Conservation (phyloP, 495 filamentous ascomycete species). For the Penicillium egyptiacum region DNA sequence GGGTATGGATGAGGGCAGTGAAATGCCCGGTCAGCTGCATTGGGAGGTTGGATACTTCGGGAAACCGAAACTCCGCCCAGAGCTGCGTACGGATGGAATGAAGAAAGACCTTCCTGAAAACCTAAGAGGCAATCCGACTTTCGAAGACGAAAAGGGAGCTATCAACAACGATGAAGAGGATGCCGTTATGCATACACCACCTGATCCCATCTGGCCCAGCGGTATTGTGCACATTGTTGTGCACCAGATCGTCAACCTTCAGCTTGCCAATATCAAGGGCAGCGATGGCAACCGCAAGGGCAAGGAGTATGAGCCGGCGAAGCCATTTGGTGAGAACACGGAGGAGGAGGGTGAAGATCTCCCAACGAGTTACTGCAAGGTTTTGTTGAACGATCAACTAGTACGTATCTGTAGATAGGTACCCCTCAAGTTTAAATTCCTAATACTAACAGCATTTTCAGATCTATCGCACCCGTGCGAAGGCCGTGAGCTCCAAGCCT, state of each 20-base stretch:
- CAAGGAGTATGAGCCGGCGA: constrained; percentile 86
- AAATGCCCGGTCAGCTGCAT: constrained; percentile 89
- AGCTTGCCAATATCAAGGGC: constrained; percentile 73
- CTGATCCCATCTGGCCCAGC: constrained; percentile 90
- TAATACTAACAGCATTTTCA: constrained; percentile 19
- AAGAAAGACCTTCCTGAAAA: constrained; percentile 70
- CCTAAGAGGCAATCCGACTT: constrained; percentile 68
- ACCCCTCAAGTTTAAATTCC: background rate
- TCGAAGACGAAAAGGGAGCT: constrained; percentile 88
- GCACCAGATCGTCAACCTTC: constrained; percentile 93
- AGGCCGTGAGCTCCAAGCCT: constrained; percentile 87
- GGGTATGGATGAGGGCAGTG: constrained; percentile 76
- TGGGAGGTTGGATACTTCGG: constrained; percentile 96
- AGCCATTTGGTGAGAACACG: constrained; percentile 76
- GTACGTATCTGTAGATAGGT: constrained; percentile 34
- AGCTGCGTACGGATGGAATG: constrained; percentile 82
- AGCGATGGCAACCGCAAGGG: constrained; percentile 64
- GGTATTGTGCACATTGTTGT: constrained; percentile 81
- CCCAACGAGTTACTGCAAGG: constrained; percentile 89
- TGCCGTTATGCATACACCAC: constrained; percentile 83
- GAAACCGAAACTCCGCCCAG: constrained; percentile 80
- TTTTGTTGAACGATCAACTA: constrained; percentile 83
- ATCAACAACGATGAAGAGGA: constrained; percentile 75
- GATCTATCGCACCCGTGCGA: constrained; percentile 85
- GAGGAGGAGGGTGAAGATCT: constrained; percentile 76